Percentiles rank a stretch among this genome's conserved stretches.
Evolutionary conservation across 805 yeast genomes (phyloP).

Genomic region (Wickerhamomyces alni): DNA sequence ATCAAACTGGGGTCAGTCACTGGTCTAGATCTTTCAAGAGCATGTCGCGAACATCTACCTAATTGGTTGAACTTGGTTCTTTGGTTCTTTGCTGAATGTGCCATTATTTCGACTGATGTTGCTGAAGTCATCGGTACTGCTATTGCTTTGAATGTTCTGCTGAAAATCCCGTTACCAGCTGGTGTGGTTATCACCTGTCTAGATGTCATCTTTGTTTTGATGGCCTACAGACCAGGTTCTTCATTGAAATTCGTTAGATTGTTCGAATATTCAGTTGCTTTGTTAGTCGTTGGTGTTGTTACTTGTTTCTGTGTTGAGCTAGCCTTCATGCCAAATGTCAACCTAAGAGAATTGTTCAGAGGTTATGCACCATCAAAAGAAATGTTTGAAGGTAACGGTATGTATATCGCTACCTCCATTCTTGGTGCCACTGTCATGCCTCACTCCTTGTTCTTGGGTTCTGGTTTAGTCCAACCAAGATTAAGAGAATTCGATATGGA

Average conservation of each 20-base stretch:
- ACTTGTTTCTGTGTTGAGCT: constrained; percentile 74
- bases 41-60: constrained; percentile 70
- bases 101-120: constrained; percentile 86
- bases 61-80: constrained; percentile 54
- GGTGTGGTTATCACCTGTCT: constrained; percentile 77
- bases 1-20: constrained; percentile 86
- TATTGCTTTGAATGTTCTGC: constrained; percentile 70
- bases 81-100: constrained; percentile 78
- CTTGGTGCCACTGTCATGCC: constrained; percentile 96
- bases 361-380: constrained; percentile 66
- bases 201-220: constrained; percentile 74
- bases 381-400: constrained; percentile 52
- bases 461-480: constrained; percentile 82
- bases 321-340: constrained; percentile 41
- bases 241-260: constrained; percentile 63
- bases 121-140: constrained; percentile 96
- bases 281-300: constrained; percentile 68
- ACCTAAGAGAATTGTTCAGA: constrained; percentile 43
- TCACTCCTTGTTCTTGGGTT: constrained; percentile 78
- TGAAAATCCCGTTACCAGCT: constrained; percentile 65
- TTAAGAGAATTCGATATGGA: constrained; percentile 66
- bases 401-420: constrained; percentile 72
- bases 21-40: constrained; percentile 82
- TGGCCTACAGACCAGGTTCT: constrained; percentile 77
- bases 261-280: constrained; percentile 71